Evolutionary conservation across 768 basidiomycete species (phyloP).

Genomic region (Trametes elegans): DNA sequence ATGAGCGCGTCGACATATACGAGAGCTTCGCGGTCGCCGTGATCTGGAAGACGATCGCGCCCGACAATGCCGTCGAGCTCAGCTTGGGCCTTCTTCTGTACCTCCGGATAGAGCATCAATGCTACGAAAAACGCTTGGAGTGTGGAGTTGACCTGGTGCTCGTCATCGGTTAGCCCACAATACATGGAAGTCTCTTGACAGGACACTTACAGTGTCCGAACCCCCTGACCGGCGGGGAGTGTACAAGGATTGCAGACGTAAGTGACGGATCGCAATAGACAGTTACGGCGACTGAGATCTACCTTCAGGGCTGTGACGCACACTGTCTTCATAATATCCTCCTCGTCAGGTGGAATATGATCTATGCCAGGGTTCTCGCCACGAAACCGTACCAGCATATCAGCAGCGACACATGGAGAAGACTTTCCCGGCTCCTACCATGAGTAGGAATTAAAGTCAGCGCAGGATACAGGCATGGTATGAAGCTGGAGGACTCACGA

Average conservation of each 20-base stretch:
- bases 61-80: conserved; percentile 18
- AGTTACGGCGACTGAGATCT: too few relatives aligned
- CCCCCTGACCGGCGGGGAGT: neutral
- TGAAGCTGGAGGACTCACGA: neutral
- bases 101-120: conserved; percentile 26
- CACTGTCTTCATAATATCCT: neutral
- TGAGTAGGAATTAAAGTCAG: too few relatives aligned
- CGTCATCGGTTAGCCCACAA: too few relatives aligned
- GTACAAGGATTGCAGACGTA: too few relatives aligned
- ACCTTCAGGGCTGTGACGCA: neutral
- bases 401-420: neutral
- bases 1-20: conserved; percentile 11
- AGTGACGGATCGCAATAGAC: too few relatives aligned
- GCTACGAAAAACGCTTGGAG: conserved; percentile 29
- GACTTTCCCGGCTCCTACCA: neutral
- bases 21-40: neutral
- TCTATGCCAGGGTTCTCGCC: neutral
- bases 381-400: neutral
- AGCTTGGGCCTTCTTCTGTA: conserved; percentile 18
- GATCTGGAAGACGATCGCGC: conserved; percentile 5
- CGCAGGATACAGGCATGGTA: neutral
- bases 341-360: neutral
- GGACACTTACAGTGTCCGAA: conserved; percentile 13
- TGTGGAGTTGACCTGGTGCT: too few relatives aligned
- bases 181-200: conserved; percentile 7